Base-by-base conservation (phyloP, 1,139 yeast species). In the Hyphopichia wangnamkhiaoensis region DNA sequence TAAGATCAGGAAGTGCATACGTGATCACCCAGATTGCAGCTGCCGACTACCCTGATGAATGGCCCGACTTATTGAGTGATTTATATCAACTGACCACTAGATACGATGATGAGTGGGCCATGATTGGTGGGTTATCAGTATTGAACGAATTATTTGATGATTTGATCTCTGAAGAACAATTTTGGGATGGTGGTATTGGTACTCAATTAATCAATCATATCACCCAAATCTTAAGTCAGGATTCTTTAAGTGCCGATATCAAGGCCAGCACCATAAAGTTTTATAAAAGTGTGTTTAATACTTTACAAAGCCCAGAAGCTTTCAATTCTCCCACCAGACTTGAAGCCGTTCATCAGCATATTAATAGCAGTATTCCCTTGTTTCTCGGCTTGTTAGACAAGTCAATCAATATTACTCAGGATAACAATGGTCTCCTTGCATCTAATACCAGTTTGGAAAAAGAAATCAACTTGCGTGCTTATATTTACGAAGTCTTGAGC, bases 31-130 rank as follows among this genome's bases (percentile, higher is more conserved):
- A 86, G 52, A 86, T 93, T 18, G 91, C 96, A 1, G 85, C 88
- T 1, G 86, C 84, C 1, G 98, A 93, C 54, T 91, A 80, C 55
- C 98, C 98, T 0, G 98, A 93, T 53, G 95, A 89, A 55, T 93
- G 98, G 98, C 96, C 97, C 0, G 74, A 72, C 23, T 67, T 93
- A 34, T 58, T 91, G 42, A 63, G 66, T 16, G 54, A 61, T 12
- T 56, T 86, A 35, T 79, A 79, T 52, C 52, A 58, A 15, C 63
- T 69, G 36, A 63, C 78, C 4, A 53, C 58, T 7, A 43, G 58
- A 12, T 56, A 63, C 26, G 58, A 64, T 21, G 47, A 63, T 49
- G 69, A 42, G 44, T 45, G 39, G 50, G 63, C 59, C 37, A 54
- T 80, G 25, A 62, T 82, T 31, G 95, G 95, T 7, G 89, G 91